These are phyloP conservation scores for Triticum turgidum DNA, from an alignment of 176 grass and related monocot species.

Conservation along the genomic window DNA sequence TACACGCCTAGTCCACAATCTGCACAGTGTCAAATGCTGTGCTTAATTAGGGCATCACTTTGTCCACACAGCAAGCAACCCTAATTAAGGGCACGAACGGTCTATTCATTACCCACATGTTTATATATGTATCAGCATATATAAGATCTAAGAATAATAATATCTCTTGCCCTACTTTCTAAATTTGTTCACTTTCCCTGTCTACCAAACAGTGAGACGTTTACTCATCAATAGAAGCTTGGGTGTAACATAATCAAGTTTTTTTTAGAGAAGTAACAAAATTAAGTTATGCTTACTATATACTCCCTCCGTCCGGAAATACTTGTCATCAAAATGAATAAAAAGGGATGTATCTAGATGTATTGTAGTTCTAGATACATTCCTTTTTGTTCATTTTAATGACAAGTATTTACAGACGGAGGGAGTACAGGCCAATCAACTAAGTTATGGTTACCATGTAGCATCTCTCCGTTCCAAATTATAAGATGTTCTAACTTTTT, in stretches of 20 bases:
- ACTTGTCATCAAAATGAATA: too few relatives aligned
- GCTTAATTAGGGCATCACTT: conserved; percentile 1
- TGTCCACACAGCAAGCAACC: conserved; percentile 22
- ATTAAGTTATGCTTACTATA: neutral
- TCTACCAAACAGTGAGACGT: conserved; percentile 12
- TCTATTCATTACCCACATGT: conserved; percentile 1
- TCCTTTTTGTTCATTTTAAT: too few relatives aligned
- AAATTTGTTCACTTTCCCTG: neutral
- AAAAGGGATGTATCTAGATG: too few relatives aligned
- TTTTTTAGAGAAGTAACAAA: neutral
- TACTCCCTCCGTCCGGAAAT: too few relatives aligned
- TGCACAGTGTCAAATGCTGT: neutral
- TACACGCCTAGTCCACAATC: neutral
- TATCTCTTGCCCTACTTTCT: conserved; percentile 9
- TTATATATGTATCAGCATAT: neutral
- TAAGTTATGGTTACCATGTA: too few relatives aligned
- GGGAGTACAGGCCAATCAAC: too few relatives aligned
- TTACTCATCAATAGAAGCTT: neutral
- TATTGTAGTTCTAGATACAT: too few relatives aligned
- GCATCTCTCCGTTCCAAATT: too few relatives aligned
- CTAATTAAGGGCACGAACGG: neutral
- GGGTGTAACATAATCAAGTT: neutral
- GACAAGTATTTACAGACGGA: too few relatives aligned
- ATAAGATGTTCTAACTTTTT: too few relatives aligned
- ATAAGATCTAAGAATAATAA: neutral